phyloP scores from a whole-genome alignment of 805 yeast genomes.

The Barnettozyma pratensis region DNA sequence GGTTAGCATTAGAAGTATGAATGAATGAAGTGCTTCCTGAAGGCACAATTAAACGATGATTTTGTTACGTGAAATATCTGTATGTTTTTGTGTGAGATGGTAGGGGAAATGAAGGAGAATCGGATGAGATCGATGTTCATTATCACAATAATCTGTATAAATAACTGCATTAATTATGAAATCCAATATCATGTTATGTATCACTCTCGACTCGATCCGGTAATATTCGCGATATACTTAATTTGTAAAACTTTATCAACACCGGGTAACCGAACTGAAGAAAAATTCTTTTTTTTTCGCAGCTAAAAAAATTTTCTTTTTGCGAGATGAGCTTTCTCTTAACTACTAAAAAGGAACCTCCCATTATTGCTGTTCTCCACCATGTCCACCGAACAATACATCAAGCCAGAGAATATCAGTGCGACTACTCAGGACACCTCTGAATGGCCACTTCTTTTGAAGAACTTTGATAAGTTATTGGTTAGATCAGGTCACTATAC shows the following conservation, averaged over 20 bases:
- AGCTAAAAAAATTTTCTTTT: slow-evolving; percentile 4
- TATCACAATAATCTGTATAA: too few relatives aligned
- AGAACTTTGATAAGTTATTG: slow-evolving; percentile 87
- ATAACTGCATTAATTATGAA: too few relatives aligned
- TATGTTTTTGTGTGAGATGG: too few relatives aligned
- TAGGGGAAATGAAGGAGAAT: too few relatives aligned
- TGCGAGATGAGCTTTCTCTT: slow-evolving; percentile 5
- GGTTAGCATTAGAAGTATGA: slow-evolving; percentile 10
- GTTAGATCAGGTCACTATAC: slow-evolving; percentile 97
- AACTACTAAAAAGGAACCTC: background rate
- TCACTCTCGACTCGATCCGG: too few relatives aligned
- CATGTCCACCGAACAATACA: slow-evolving; percentile 68
- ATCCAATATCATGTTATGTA: too few relatives aligned
- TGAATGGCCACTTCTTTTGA: slow-evolving; percentile 92
- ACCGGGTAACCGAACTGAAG: too few relatives aligned
- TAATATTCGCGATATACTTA: too few relatives aligned
- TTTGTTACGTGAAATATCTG: too few relatives aligned
- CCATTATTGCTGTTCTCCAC: background rate
- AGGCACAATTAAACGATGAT: too few relatives aligned
- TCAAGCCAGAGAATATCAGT: slow-evolving; percentile 80
- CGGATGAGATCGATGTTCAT: too few relatives aligned
- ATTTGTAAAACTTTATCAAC: too few relatives aligned
- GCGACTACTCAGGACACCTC: slow-evolving; percentile 76
- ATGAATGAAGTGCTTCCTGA: background rate
- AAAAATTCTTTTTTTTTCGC: background rate